Base-by-base conservation (phyloP, 768 basidiomycete genomes). In the Lentinula raphanica region DNA sequence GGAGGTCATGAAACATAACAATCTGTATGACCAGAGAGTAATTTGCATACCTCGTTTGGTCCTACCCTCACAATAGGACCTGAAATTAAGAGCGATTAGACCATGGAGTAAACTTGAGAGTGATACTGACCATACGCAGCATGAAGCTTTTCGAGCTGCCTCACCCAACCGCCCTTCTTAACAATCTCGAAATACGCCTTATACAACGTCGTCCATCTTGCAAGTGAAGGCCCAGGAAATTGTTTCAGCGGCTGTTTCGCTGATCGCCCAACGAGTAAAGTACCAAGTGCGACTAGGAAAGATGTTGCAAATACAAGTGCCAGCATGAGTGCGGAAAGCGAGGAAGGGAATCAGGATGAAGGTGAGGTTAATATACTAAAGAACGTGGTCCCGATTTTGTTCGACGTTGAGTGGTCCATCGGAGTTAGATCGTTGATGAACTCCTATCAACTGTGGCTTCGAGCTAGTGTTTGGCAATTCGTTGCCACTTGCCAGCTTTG, bases 21-120 rank as follows among this genome's bases (percentile, higher is more conserved):
- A n/a, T n/a, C n/a, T n/a, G n/a, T n/a, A n/a, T n/a, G n/a, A n/a
- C n/a, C n/a, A n/a, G n/a, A n/a, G n/a, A n/a, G n/a, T n/a, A n/a
- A n/a, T n/a, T n/a, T n/a, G n/a, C 62, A 23, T 31, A 69, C 68
- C 60, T 66, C 59, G 57, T 68, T 66, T 1, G 68, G 68, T n/a
- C 63, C 64, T 19, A 68, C 45, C 38, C 68, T 58, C 35, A 68
- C 62, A 28, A 69, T 62, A 55, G 64, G 62, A 8, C 68, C 68
- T 68, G 23, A 11, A 4, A 5, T 1, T n/a, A 59, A 11, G 28
- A 13, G 11, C 8, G n/a, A 15, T 45, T 9, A 38, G 21, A 15
- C 13, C 13, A 21, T 12, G n/a, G 7, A 29, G 23, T 11, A 21
- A 17, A 25, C 3, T 1, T 19, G 23, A 3, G 5, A 44, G 3